Conservation (phyloP, 139 green algal genomes). For the Haematococcus lacustris region DNA sequence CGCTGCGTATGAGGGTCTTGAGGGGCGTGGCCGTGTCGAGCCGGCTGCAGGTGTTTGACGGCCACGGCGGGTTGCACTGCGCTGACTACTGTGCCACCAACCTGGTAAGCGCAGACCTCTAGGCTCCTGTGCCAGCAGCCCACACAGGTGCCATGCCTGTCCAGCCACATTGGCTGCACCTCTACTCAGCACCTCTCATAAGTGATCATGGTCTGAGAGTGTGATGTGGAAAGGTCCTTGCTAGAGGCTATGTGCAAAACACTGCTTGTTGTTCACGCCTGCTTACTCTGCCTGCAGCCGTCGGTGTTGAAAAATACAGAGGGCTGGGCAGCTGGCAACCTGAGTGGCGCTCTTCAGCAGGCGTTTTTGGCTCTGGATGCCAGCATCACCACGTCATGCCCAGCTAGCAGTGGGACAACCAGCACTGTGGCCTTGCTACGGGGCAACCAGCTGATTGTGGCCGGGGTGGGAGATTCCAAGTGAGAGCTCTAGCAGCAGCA, state of each 20-base stretch:
- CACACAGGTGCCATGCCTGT: neutral
- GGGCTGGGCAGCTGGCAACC: slow-evolving; percentile 5
- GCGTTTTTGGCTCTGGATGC: slow-evolving; percentile 21
- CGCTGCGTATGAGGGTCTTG: no score
- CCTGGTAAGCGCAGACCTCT: neutral
- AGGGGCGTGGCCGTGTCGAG: neutral
- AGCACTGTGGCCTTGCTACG: slow-evolving; percentile 23
- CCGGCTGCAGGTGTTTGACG: neutral
- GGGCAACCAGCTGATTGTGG: slow-evolving; percentile 18
- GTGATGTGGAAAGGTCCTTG: neutral
- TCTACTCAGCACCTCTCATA: neutral
- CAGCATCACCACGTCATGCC: slow-evolving; percentile 1
- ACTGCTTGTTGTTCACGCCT: neutral
- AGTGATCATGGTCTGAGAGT: neutral
- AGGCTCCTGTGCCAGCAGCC: neutral
- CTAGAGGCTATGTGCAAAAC: neutral
- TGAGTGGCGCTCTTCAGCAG: slow-evolving; percentile 13
- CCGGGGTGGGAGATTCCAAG: slow-evolving; percentile 27
- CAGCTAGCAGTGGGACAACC: slow-evolving; percentile 16
- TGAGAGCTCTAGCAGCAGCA: neutral
- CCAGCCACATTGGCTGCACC: neutral
- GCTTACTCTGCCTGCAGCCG: neutral
- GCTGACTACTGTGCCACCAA: neutral
- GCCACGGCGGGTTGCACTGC: neutral
- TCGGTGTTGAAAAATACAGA: neutral